A percentile compares a stretch with the other conserved stretches of the same genome.
Conservation (phyloP, 1,284 basidiomycete genomes). For the Gomphus sp. region DNA sequence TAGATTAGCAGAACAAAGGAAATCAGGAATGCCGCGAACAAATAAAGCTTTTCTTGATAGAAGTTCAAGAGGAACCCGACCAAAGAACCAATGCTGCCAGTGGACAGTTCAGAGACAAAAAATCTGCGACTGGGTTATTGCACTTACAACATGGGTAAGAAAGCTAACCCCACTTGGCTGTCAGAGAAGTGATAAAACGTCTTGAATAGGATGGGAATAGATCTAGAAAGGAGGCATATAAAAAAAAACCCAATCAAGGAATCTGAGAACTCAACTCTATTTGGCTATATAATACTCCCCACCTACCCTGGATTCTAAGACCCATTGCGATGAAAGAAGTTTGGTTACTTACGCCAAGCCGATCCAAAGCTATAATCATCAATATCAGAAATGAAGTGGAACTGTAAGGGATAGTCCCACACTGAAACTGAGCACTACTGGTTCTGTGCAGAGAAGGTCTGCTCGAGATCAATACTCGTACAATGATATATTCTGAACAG, state of each 20-base stretch:
- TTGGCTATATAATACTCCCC: slow-evolving; percentile 69
- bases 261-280: slow-evolving; percentile 37
- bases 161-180: slow-evolving; percentile 55
- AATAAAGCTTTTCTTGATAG: slow-evolving; percentile 60
- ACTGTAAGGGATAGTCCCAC: too few relatives aligned
- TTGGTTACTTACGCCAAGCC: slow-evolving; percentile 42
- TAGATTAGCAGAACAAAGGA: neutral
- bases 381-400: too few relatives aligned
- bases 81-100: slow-evolving; percentile 49
- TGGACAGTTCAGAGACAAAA: neutral
- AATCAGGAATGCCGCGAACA: slow-evolving; percentile 29
- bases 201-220: slow-evolving; percentile 51
- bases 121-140: neutral
- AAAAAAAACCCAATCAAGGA: neutral
- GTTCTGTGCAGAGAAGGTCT: slow-evolving; percentile 56
- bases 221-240: slow-evolving; percentile 26
- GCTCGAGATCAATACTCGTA: slow-evolving; percentile 1
- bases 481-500: neutral
- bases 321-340: neutral
- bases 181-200: slow-evolving; percentile 58
- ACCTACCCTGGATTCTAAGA: neutral
- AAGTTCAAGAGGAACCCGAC: slow-evolving; percentile 50
- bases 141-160: slow-evolving; percentile 49
- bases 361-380: slow-evolving; percentile 50
- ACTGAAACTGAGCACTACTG: too few relatives aligned